These are phyloP conservation scores for Trichothecium roseum DNA, from an alignment of 2,329 filamentous ascomycete genomes.

Conservation along the genomic window DNA sequence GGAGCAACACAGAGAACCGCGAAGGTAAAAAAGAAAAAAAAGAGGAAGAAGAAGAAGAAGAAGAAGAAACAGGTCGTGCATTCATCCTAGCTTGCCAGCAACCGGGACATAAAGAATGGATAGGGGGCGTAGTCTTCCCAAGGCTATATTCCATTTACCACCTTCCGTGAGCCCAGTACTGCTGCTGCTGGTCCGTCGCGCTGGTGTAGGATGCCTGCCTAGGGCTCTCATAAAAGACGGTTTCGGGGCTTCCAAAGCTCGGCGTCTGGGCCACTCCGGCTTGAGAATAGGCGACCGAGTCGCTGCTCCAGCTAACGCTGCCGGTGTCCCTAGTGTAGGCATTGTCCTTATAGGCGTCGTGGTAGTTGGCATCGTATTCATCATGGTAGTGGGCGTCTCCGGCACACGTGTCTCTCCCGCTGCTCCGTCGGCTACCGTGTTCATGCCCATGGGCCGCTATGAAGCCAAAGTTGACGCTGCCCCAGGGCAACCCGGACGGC, in stretches of 20 bases:
- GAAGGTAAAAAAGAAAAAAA: too few species aligned
- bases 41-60: too few species aligned
- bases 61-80: too few species aligned
- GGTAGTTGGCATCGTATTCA: conserved; percentile 5
- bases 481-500: conserved; percentile 62
- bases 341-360: conserved; percentile 15
- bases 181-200: too few species aligned
- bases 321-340: conserved; percentile 19
- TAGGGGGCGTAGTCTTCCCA: too few species aligned
- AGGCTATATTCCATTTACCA: too few species aligned
- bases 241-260: conserved; percentile 3
- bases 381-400: conserved; percentile 22
- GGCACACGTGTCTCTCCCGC: conserved; percentile 23
- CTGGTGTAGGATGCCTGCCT: too few species aligned
- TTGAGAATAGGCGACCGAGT: conserved; percentile 1
- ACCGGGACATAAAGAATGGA: too few species aligned
- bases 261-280: conserved; percentile 1
- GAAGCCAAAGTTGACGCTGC: conserved; percentile 51
- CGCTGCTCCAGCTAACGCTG: conserved; percentile 19
- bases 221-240: too few species aligned
- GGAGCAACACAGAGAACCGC: too few species aligned
- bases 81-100: too few species aligned
- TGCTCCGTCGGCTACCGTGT: conserved; percentile 31
- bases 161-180: too few species aligned
- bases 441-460: conserved; percentile 41